These are phyloP conservation scores for Botrytis galanthina DNA, from an alignment of 2,329 filamentous ascomycete genomes.

Conservation along the genomic window DNA sequence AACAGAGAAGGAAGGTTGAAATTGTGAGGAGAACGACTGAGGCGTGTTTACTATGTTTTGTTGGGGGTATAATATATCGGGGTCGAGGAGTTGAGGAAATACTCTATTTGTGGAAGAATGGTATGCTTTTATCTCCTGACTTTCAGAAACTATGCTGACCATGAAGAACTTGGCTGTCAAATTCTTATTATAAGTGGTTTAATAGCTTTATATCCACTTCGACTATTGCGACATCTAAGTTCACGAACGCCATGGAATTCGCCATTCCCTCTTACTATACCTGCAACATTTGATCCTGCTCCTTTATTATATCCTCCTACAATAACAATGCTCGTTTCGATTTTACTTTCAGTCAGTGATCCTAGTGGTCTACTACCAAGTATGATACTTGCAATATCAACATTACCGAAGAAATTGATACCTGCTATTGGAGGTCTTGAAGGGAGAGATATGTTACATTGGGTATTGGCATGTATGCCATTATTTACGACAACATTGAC, in stretches of 20 bases:
- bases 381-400: constrained; percentile 74
- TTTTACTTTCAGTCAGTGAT: constrained; percentile 66
- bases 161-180: constrained; percentile 36
- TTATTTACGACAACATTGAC: constrained; percentile 40
- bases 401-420: constrained; percentile 70
- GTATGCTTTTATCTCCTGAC: constrained; percentile 40
- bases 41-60: constrained; percentile 48
- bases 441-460: constrained; percentile 69
- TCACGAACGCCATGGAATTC: constrained; percentile 29
- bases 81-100: constrained; percentile 48
- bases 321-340: constrained; percentile 72
- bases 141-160: constrained; percentile 26
- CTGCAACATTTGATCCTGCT: constrained; percentile 82
- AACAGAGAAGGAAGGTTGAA: constrained; percentile 47
- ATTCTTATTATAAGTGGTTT: constrained; percentile 41
- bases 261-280: constrained; percentile 50
- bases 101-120: constrained; percentile 48
- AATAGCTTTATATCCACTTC: constrained; percentile 56
- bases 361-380: constrained; percentile 69
- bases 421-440: constrained; percentile 56
- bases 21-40: constrained; percentile 54
- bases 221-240: constrained; percentile 49
- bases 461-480: constrained; percentile 72
- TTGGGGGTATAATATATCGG: constrained; percentile 48
- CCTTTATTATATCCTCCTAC: constrained; percentile 82